A percentile compares a stretch with the other conserved stretches of the same genome.
Conservation (phyloP, 1,284 basidiomycete genomes). For the Sparassis latifolia region DNA sequence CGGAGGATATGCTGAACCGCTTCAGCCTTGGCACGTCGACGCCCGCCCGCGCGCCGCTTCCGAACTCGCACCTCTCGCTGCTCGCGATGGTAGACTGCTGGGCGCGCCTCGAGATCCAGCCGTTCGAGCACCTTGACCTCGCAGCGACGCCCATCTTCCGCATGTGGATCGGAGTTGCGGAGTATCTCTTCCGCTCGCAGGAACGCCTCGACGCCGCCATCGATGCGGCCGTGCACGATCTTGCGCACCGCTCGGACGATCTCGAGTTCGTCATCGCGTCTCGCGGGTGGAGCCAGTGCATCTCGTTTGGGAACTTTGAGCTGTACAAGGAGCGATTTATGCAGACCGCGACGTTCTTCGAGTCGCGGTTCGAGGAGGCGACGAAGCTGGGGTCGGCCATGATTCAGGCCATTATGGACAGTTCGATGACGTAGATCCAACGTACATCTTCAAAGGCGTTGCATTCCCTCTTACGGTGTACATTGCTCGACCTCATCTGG, state of each 20-base stretch:
- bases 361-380: constrained; percentile 84
- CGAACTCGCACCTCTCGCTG: constrained; percentile 91
- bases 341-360: constrained; percentile 81
- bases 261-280: constrained; percentile 93
- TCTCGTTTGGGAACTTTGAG: constrained; percentile 90
- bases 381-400: constrained; percentile 81
- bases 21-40: constrained; percentile 65
- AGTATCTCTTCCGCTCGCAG: constrained; percentile 82
- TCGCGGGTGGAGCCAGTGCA: constrained; percentile 95
- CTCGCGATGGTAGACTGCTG: constrained; percentile 99
- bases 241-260: constrained; percentile 85
- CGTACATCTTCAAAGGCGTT: no score
- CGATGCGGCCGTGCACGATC: constrained; percentile 72
- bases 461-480: no score
- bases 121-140: constrained; percentile 87
- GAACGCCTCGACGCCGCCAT: constrained; percentile 65
- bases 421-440: constrained; percentile 12
- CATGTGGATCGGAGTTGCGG: constrained; percentile 95
- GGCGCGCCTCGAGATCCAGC: constrained; percentile 83
- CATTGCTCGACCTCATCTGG: no score
- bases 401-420: constrained; percentile 83
- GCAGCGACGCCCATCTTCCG: constrained; percentile 96
- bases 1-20: constrained; percentile 81
- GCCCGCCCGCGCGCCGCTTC: constrained; percentile 7
- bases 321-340: constrained; percentile 81